Base-by-base conservation (phyloP, 192 early-diverging fungal genomes). In the Paraglomus brasilianum region DNA sequence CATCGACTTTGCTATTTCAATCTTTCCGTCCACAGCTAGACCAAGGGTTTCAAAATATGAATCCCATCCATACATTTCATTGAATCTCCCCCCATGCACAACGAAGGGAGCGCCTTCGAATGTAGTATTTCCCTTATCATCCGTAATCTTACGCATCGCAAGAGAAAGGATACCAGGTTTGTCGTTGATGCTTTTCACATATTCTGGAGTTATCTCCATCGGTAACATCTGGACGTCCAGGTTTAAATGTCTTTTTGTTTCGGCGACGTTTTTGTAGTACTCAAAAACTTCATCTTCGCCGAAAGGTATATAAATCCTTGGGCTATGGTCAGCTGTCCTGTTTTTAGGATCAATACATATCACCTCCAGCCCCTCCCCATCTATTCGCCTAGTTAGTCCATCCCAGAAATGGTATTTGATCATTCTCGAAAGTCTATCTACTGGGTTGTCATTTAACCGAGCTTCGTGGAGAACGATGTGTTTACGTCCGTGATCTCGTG, bases 21-120 rank as follows among this genome's bases (percentile, higher is more conserved):
- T 64, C 21, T 93, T 89, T 11, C 89, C 91, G 78, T 99, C 95
- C 10, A 88, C 82, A 40, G 95, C 71, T 42, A 99, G 76, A 7
- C 95, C 97, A 4, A 98, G 78, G 0, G 91, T 82, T 73, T 95
- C 94, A 82, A 97, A 97, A 76, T 96, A 96, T 55, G 86, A 89
- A 76, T 99, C 97, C 97, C 97, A 99, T 0, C 95, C 96, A 77
- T 99, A 99, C 89, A 95, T 96, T 78, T 99, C 97, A 75, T 98
- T 99, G 82, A 98, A 99, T 9, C 97, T 87, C 15, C 97, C 97
- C 13, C 97, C 97, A 0, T 96, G 97, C 0, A 99, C 96, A 14
- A 97, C 92, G 74, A 99, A 99, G 0, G 94, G 93, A 19, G 95
- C 87, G 41, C 91, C 91, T n/a, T 77, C 76, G 53, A 89, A 77